These are phyloP conservation scores for Neurospora tetrasperma DNA, from an alignment of 495 filamentous ascomycete species.

Conservation along the genomic window DNA sequence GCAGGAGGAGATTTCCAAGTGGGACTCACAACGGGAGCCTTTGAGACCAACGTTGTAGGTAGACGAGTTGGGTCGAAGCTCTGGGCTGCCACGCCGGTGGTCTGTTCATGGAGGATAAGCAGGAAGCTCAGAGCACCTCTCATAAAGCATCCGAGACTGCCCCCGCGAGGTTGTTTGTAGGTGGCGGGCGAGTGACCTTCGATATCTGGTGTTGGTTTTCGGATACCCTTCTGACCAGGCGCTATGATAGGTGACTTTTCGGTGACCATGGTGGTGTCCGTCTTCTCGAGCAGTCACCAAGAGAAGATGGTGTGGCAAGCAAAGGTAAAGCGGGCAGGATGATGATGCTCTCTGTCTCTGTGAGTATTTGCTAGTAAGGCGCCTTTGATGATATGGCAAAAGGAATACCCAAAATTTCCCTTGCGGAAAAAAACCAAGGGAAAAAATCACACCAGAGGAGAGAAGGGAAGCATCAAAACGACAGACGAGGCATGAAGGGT, in stretches of 20 bases:
- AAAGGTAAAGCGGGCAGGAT: neutral
- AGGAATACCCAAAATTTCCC: neutral
- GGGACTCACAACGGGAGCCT: neutral
- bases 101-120: neutral
- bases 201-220: neutral
- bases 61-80: neutral
- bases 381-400: neutral
- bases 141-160: neutral
- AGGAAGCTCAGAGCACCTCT: neutral
- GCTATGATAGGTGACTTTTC: neutral
- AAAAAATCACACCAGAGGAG: neutral
- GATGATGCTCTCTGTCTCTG: neutral
- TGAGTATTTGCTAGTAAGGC: neutral
- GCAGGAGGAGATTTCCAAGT: neutral
- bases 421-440: neutral
- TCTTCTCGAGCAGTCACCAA: neutral
- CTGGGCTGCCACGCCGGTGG: neutral
- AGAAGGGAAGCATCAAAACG: neutral
- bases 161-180: neutral
- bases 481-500: neutral
- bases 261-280: neutral
- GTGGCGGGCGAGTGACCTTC: neutral
- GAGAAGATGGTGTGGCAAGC: neutral
- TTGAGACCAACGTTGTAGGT: neutral
- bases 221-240: neutral